Evolutionary conservation across 2,329 filamentous ascomycete genomes (phyloP).

Genomic region (Colletotrichum chrysophilum): DNA sequence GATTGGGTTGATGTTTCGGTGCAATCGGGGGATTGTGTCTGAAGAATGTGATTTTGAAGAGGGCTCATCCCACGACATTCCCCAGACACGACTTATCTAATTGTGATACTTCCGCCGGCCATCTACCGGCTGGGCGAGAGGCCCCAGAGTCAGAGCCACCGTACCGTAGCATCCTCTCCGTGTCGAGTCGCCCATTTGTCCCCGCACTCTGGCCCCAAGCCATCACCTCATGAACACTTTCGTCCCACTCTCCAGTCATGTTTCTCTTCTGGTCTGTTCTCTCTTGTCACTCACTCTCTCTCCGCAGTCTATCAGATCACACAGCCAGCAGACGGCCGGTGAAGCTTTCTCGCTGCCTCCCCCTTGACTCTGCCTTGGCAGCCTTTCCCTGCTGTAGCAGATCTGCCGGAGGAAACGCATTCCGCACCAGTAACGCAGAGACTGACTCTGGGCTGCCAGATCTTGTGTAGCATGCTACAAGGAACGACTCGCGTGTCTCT

Average conservation of each 20-base stretch:
- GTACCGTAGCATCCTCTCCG: background rate
- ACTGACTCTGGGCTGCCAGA: background rate
- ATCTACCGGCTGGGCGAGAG: background rate
- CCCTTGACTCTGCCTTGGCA: slow-evolving; percentile 1
- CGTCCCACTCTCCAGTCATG: background rate
- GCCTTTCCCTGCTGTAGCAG: slow-evolving; percentile 9
- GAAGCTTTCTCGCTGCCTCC: slow-evolving; percentile 5
- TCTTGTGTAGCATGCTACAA: slow-evolving; percentile 1
- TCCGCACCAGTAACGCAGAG: background rate
- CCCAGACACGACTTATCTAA: background rate
- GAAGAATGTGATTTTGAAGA: background rate
- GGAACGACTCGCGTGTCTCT: background rate
- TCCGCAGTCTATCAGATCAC: background rate
- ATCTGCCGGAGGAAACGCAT: slow-evolving; percentile 8
- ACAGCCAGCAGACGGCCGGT: background rate
- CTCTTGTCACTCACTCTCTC: background rate
- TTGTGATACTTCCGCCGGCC: background rate
- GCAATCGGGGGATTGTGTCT: background rate
- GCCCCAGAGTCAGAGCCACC: background rate
- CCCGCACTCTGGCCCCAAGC: background rate
- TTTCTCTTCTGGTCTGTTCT: background rate
- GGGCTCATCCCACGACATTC: background rate
- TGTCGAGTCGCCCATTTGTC: background rate
- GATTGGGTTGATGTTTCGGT: slow-evolving; percentile 16
- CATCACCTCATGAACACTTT: background rate